Conservation (phyloP, 306 rosid genomes). For the Lotus japonicus region DNA sequence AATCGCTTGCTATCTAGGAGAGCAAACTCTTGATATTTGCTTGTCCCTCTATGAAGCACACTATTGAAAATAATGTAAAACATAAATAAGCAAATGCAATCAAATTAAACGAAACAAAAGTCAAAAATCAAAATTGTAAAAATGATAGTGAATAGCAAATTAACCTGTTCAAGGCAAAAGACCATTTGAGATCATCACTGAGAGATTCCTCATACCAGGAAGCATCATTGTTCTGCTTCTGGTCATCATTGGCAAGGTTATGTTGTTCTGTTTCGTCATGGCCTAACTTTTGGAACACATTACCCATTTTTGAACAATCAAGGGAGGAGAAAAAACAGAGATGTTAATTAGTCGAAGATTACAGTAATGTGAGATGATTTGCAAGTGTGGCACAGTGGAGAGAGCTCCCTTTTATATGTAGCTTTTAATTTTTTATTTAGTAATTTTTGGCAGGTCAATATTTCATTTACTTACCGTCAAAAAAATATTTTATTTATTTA, state of each 20-base stretch:
- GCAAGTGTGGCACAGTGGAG: background rate
- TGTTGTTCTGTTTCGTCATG: slow-evolving; percentile 23
- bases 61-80: slow-evolving; percentile 18
- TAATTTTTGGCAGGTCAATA: no score
- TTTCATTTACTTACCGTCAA: no score
- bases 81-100: background rate
- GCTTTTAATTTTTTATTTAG: background rate
- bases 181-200: slow-evolving; percentile 67
- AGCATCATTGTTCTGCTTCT: background rate
- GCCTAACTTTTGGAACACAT: slow-evolving; percentile 38
- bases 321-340: background rate
- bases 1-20: slow-evolving; percentile 66
- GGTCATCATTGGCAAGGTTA: background rate
- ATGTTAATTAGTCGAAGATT: background rate
- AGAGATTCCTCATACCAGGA: slow-evolving; percentile 64
- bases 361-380: background rate
- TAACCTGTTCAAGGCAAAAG: slow-evolving; percentile 62
- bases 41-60: slow-evolving; percentile 53
- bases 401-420: no score
- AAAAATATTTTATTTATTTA: no score
- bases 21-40: slow-evolving; percentile 63
- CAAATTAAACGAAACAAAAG: background rate
- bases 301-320: slow-evolving; percentile 36
- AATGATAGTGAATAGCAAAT: background rate
- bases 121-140: background rate